These are phyloP conservation scores for Entomortierella lignicola DNA, from an alignment of 192 early-diverging fungal genomes.

Conservation along the genomic window DNA sequence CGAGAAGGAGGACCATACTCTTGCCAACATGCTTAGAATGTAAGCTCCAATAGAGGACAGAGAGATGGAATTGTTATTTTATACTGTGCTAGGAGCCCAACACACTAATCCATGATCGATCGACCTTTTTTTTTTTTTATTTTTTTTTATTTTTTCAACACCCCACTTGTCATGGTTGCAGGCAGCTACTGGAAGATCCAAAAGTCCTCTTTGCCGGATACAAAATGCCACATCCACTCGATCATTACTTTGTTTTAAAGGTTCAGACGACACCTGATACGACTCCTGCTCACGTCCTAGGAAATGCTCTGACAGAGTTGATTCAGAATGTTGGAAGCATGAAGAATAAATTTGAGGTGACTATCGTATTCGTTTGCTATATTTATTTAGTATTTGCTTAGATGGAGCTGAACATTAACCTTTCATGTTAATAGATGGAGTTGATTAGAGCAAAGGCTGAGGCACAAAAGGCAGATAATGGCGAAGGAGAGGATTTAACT, in stretches of 20 bases:
- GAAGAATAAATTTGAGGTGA: constrained; percentile 85
- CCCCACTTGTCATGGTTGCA: too few relatives aligned
- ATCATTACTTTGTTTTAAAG: constrained; percentile 91
- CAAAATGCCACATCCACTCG: constrained; percentile 95
- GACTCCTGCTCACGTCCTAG: constrained; percentile 84
- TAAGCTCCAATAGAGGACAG: constrained; percentile 49
- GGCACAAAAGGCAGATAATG: constrained; percentile 54
- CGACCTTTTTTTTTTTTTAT: too few relatives aligned
- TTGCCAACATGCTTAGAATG: constrained; percentile 95
- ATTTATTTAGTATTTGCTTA: neutral
- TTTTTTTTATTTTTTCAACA: too few relatives aligned
- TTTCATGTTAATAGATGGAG: constrained; percentile 36
- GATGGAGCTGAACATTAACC: neutral
- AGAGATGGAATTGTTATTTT: neutral
- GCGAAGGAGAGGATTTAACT: constrained; percentile 55
- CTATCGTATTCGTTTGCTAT: neutral
- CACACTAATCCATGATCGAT: too few relatives aligned
- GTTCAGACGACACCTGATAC: constrained; percentile 92
- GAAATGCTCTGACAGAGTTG: constrained; percentile 80
- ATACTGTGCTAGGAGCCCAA: constrained; percentile 2
- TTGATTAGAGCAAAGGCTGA: constrained; percentile 59
- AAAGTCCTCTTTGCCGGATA: constrained; percentile 97
- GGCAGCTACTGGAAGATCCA: constrained; percentile 89
- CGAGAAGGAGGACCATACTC: constrained; percentile 96
- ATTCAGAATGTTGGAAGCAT: constrained; percentile 82